Evolutionary conservation across 495 filamentous ascomycete species (phyloP).

Genomic region (Immersiella caudata): DNA sequence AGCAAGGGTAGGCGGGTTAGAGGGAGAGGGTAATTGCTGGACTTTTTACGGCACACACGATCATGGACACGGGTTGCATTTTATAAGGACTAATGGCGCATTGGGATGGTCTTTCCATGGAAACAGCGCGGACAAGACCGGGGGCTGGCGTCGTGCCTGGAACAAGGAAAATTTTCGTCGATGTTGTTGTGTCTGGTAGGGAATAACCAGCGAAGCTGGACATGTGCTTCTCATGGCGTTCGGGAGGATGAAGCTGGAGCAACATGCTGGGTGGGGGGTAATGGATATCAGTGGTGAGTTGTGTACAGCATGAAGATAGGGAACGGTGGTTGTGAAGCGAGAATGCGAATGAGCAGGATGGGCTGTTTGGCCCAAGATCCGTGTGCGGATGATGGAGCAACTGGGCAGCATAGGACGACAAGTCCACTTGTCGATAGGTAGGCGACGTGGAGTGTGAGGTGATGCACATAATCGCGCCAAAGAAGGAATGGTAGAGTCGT

Average conservation of each 20-base stretch:
- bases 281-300: neutral
- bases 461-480: no score
- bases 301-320: neutral
- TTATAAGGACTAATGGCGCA: constrained; percentile 15
- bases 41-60: neutral
- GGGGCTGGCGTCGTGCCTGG: neutral
- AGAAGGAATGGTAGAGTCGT: no score
- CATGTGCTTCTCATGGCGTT: neutral
- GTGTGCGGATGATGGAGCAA: no score
- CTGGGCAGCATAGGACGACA: no score
- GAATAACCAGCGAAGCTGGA: neutral
- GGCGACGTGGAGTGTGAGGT: no score
- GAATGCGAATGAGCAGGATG: neutral
- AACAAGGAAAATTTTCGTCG: neutral
- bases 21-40: neutral
- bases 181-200: neutral
- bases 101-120: constrained; percentile 1
- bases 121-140: neutral
- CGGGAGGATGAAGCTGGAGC: neutral
- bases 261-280: neutral
- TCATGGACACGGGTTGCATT: constrained; percentile 8
- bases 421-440: no score
- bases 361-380: neutral
- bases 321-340: neutral
- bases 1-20: neutral